Evolutionary conservation across 2,329 filamentous ascomycete genomes (phyloP), one percentile per base, ranked within the genome.

Genomic region (Diaporthe destruens): DNA sequence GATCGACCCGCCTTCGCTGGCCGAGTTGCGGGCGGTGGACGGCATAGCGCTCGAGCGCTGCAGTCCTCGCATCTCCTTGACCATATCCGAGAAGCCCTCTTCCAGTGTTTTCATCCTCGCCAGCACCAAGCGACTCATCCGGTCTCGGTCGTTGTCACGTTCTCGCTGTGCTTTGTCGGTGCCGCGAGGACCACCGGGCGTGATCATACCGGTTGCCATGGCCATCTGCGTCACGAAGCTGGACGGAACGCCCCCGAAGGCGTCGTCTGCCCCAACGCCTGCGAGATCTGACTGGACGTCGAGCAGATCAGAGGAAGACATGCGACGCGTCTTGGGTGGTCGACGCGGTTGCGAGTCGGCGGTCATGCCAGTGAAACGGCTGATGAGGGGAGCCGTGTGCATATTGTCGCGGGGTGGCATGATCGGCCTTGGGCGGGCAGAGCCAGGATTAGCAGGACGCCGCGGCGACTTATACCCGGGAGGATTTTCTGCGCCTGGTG

Each of bases 101-200:
- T 98, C 95, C 2, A 98, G 87, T 9, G 93, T 96, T 80, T 96
- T 96, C 94, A 98, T 98, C 44, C 94, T 87, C 11, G 94, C 94
- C 57, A 98, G 85, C 82, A 98, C 93, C 57, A 98, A 87, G 71
- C 94, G 89, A 76, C 92, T 91, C 88, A 95, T 93, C 53, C 93
- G 89, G 78, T 94, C 92, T 32, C 80, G 89, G 70, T 85, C 84
- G 34, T 84, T 84, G 16, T 82, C 81, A 34, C 80, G 78, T 75
- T 84, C 79, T 16, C 73, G 73, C n/a, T 68, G 73, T 6, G 67
- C 73, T 36, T 74, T 72, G 71, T 79, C 79, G 18, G 75, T 82
- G 42, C 77, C 76, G 51, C 80, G 80, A 49, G 79, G 75, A 23
- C 87, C 88, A 69, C 91, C 81, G 25, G 89, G 89, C 18, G 80